These are phyloP conservation scores for Lindgomyces ingoldianus DNA, from an alignment of 495 filamentous ascomycete species.

Conservation along the genomic window DNA sequence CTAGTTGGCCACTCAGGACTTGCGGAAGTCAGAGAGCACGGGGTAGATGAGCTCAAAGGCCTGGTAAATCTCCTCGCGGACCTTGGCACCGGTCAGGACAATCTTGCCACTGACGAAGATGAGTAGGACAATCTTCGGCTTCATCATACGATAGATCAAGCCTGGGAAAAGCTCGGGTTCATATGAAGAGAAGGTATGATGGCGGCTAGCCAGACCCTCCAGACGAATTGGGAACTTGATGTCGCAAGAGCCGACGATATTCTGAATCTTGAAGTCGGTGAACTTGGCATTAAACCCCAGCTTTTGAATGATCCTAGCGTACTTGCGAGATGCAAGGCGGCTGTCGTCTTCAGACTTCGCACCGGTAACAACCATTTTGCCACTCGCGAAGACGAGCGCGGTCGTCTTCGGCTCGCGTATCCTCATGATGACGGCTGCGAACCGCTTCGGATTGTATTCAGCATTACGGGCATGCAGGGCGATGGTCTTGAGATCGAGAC, in stretches of 20 bases:
- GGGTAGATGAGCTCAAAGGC: slow-evolving; percentile 99
- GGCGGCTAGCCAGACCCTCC: slow-evolving; percentile 89
- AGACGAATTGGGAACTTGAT: slow-evolving; percentile 99
- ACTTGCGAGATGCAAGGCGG: slow-evolving; percentile 94
- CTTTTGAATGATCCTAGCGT: slow-evolving; percentile 99
- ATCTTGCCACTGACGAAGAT: slow-evolving; percentile 99
- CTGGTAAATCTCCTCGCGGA: slow-evolving; percentile 98
- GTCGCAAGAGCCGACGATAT: slow-evolving; percentile 97
- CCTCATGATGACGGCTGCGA: slow-evolving; percentile 99
- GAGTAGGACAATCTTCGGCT: slow-evolving; percentile 97
- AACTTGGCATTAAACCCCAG: slow-evolving; percentile 99
- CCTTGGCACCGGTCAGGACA: slow-evolving; percentile 95
- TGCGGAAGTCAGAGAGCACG: slow-evolving; percentile 71
- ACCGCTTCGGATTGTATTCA: slow-evolving; percentile 82
- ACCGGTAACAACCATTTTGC: slow-evolving; percentile 99
- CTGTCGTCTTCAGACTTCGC: slow-evolving; percentile 98
- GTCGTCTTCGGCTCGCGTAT: slow-evolving; percentile 99
- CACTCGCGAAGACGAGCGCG: slow-evolving; percentile 93
- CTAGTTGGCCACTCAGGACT: slow-evolving; percentile 36
- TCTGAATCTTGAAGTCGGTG: slow-evolving; percentile 99
- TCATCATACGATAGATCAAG: slow-evolving; percentile 99
- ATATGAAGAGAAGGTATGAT: slow-evolving; percentile 99
- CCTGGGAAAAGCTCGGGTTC: slow-evolving; percentile 98
- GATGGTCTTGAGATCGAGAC: slow-evolving; percentile 98
- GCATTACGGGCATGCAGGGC: slow-evolving; percentile 97